These are phyloP conservation scores for Bruguiera gymnorhiza DNA, from an alignment of 345 rosid species.

Conservation along the genomic window DNA sequence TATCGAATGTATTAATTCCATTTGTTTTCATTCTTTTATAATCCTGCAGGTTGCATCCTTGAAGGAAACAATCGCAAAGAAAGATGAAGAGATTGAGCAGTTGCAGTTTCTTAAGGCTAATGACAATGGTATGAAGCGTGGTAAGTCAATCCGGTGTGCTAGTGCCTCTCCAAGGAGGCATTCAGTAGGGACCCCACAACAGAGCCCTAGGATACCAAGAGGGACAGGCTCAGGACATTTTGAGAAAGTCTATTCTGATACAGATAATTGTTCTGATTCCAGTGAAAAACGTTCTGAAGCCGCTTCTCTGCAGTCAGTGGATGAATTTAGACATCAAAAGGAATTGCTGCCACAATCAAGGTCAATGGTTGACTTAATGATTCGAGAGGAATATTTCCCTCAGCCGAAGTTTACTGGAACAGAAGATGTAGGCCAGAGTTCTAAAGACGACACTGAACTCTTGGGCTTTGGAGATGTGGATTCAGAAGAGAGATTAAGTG, in stretches of 20 bases:
- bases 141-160: slow-evolving; percentile 44
- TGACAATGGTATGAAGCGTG: slow-evolving; percentile 42
- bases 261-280: slow-evolving; percentile 55
- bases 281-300: slow-evolving; percentile 72
- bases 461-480: slow-evolving; percentile 69
- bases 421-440: slow-evolving; percentile 30
- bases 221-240: slow-evolving; percentile 37
- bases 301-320: slow-evolving; percentile 58
- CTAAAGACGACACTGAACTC: slow-evolving; percentile 63
- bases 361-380: slow-evolving; percentile 18
- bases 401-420: slow-evolving; percentile 28
- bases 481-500: slow-evolving; percentile 85
- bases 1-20: not conserved
- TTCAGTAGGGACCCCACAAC: slow-evolving; percentile 49
- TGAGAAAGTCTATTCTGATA: slow-evolving; percentile 55
- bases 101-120: slow-evolving; percentile 50
- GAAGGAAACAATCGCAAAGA: slow-evolving; percentile 60
- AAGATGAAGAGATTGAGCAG: slow-evolving; percentile 78
- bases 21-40: not conserved
- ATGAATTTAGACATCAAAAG: slow-evolving; percentile 39
- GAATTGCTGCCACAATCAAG: slow-evolving; percentile 34
- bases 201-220: slow-evolving; percentile 27
- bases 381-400: not conserved
- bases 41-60: slow-evolving; percentile 64
- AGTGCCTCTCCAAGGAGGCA: slow-evolving; percentile 69